Evolutionary conservation across 805 yeast genomes (phyloP).

Genomic region (Lipomyces anomalus): DNA sequence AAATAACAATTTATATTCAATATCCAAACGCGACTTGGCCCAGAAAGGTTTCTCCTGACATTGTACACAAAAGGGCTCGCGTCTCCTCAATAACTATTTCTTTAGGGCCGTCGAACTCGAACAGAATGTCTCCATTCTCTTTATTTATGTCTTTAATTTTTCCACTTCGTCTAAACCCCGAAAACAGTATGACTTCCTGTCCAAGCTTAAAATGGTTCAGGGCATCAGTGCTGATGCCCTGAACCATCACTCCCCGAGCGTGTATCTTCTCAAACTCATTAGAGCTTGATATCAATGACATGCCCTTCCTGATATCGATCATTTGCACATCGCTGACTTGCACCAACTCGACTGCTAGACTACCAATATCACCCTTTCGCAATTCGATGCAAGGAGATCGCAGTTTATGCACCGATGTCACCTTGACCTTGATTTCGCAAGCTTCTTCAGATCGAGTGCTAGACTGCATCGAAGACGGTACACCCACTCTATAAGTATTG

Average conservation of each 20-base stretch:
- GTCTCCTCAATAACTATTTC: too few relatives aligned
- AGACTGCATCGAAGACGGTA: not conserved
- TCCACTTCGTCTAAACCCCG: not conserved
- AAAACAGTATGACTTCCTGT: not conserved
- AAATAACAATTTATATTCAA: too few relatives aligned
- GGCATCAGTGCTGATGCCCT: not conserved
- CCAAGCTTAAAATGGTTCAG: not conserved
- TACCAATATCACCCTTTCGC: conserved; percentile 19
- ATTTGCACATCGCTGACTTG: not conserved
- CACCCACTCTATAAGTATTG: conserved; percentile 3
- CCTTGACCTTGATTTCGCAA: not conserved
- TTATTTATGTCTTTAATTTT: not conserved
- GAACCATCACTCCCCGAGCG: not conserved
- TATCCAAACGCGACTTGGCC: too few relatives aligned
- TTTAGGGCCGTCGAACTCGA: not conserved
- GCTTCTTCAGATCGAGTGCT: not conserved
- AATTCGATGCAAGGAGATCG: conserved; percentile 15
- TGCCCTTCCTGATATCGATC: not conserved
- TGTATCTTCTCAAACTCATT: not conserved
- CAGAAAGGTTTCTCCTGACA: too few relatives aligned
- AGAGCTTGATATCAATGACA: not conserved
- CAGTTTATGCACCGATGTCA: conserved; percentile 12
- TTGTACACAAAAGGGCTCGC: too few relatives aligned
- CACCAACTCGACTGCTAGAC: conserved; percentile 18
- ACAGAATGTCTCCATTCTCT: not conserved